Evolutionary conservation across 345 rosid genomes (phyloP).

Genomic region (Atalantia buxifolia): DNA sequence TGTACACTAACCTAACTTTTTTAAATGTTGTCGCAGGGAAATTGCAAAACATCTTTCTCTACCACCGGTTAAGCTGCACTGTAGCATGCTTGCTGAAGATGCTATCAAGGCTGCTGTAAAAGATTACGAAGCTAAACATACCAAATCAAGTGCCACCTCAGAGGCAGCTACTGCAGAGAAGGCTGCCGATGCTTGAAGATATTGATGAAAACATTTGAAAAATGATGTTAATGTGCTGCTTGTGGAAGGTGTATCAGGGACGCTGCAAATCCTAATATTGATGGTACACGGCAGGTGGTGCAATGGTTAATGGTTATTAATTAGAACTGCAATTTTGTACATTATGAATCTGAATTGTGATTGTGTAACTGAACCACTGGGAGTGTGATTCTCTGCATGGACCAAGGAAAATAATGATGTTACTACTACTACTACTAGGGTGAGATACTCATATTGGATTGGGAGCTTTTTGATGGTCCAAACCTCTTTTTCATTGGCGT

Average conservation of each 20-base stretch:
- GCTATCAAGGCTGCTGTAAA: conserved; percentile 98
- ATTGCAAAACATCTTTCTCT: conserved; percentile 97
- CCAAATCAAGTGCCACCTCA: conserved; percentile 28
- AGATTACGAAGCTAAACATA: conserved; percentile 71
- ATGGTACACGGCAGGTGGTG: background rate
- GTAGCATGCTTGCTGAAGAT: conserved; percentile 99
- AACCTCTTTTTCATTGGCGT: no score
- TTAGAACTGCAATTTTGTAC: background rate
- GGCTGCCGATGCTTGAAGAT: conserved; percentile 47
- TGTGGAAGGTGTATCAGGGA: background rate
- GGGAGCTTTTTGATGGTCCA: no score
- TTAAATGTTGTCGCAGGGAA: conserved; percentile 43
- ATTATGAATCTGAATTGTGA: background rate
- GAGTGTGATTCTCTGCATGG: background rate
- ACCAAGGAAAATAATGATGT: no score
- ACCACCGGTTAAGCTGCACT: conserved; percentile 98
- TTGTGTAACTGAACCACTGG: background rate
- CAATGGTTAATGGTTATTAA: background rate
- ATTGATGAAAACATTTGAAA: conserved; percentile 11
- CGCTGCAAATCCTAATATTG: background rate
- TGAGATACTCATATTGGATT: no score
- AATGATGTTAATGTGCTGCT: background rate
- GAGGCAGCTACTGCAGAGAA: conserved; percentile 32
- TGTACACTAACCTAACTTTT: background rate
- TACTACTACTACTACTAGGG: no score